Evolutionary conservation across 2,329 filamentous ascomycete species (phyloP), one percentile per base, ranked within the genome.

Genomic region (Alternaria triticimaculans): DNA sequence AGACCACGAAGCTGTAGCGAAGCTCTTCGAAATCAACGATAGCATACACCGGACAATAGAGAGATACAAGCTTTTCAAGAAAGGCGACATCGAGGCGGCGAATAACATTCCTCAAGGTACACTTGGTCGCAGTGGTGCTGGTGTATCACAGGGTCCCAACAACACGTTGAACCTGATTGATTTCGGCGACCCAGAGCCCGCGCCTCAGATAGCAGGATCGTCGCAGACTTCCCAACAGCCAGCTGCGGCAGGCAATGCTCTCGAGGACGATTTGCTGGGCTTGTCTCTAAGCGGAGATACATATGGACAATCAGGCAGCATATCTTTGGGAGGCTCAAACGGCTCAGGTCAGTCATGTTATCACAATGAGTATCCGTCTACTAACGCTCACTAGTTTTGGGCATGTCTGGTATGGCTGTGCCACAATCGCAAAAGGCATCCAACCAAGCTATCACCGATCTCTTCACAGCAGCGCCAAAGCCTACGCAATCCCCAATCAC

Each of bases 41-140:
- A 97, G 94, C 82, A 99, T 99, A 87, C 93, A 98, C 78, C 89
- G 95, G 66, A 99, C 96, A 1, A 93, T 98, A 60, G 93, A 98
- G 82, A 86, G 96, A 68, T 99, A 98, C 81, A 97, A 93, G 85
- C 84, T 98, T 59, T 90, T 98, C 81, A 99, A 97, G 85, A 96
- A 96, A 83, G 96, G 96, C 21, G 94, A 99, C 75, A 80, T 96
- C 48, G 93, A 94, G 70, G 93, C 85, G 11, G 93, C 96, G 15
- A 89, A 90, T 68, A 92, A 89, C 78, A 92, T 98, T 69, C 93
- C 93, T 7, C 90, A 92, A 76, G 93, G 94, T 26, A 94, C 91
- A 14, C 86, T 92, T 54, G 88, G 90, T 11, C 89, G 88, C 23
- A 90, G 87, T 64, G 84, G 84, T 54, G 88, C 89, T 63, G 86